A percentile compares a stretch with the other conserved stretches of the same genome.
Evolutionary conservation across 805 yeast genomes (phyloP).

Genomic region (Tetrapisispora iriomotensis): DNA sequence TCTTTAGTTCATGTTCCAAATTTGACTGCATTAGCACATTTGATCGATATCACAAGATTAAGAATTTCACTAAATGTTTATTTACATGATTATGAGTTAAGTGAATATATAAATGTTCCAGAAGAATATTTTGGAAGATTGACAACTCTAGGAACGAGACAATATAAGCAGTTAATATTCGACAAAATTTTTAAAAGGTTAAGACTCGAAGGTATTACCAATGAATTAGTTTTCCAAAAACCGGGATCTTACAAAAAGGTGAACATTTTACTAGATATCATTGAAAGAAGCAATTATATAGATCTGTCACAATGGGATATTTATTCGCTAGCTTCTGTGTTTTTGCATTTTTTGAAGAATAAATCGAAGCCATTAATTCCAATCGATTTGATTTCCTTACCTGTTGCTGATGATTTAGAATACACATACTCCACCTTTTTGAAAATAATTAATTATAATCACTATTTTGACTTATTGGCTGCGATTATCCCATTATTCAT

Average conservation of each 20-base stretch:
- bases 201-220: constrained; percentile 32
- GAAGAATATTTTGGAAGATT: constrained; percentile 25
- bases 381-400: constrained; percentile 38
- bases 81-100: constrained; percentile 49
- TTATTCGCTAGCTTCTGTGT: constrained; percentile 34
- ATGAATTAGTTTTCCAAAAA: constrained; percentile 42
- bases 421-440: constrained; percentile 34
- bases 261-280: constrained; percentile 38
- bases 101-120: constrained; percentile 42
- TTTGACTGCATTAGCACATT: constrained; percentile 45
- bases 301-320: constrained; percentile 61
- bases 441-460: constrained; percentile 27
- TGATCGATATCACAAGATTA: constrained; percentile 64
- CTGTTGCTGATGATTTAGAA: constrained; percentile 40
- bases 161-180: constrained; percentile 34
- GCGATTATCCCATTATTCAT: constrained; percentile 40
- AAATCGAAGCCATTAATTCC: constrained; percentile 49
- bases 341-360: constrained; percentile 38
- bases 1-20: constrained; percentile 35
- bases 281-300: constrained; percentile 44
- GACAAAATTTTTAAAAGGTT: constrained; percentile 45
- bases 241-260: constrained; percentile 45
- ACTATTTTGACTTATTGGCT: constrained; percentile 27
- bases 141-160: constrained; percentile 22
- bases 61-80: constrained; percentile 72